Percentiles rank a stretch among this genome's conserved stretches.
Conservation (phyloP, 805 yeast genomes). For the Gaillardinia entomophila region DNA sequence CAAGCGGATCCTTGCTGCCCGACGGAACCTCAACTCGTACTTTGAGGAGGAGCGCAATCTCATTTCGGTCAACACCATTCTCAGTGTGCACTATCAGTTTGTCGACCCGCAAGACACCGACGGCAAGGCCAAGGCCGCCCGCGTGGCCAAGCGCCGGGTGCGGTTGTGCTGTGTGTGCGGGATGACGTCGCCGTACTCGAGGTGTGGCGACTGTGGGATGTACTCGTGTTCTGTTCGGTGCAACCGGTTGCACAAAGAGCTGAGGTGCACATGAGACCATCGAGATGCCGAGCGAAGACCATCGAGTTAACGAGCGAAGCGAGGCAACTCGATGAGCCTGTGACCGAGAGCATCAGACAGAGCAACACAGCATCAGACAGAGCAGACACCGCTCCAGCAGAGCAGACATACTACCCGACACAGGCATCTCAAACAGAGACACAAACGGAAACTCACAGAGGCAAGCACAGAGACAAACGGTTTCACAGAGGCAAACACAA, state of each 20-base stretch:
- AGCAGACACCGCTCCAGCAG: too few relatives aligned
- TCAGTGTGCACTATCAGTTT: slow-evolving; percentile 35
- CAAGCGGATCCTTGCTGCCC: slow-evolving; percentile 35
- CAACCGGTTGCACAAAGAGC: slow-evolving; percentile 33
- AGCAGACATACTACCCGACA: too few relatives aligned
- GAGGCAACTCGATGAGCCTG: too few relatives aligned
- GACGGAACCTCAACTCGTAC: slow-evolving; percentile 37
- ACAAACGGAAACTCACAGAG: too few relatives aligned
- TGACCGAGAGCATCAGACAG: too few relatives aligned
- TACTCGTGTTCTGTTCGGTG: slow-evolving; percentile 37
- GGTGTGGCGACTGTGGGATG: slow-evolving; percentile 36
- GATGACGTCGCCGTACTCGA: slow-evolving; percentile 25
- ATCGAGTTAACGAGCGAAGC: too few relatives aligned
- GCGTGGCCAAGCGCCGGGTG: slow-evolving; percentile 24
- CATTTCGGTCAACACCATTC: slow-evolving; percentile 37
- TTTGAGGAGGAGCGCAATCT: slow-evolving; percentile 42
- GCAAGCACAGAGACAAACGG: too few relatives aligned
- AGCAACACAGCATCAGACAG: too few relatives aligned
- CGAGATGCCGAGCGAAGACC: too few relatives aligned
- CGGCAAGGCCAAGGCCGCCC: slow-evolving; percentile 5
- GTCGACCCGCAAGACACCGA: slow-evolving; percentile 26
- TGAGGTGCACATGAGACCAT: slow-evolving; percentile 26
- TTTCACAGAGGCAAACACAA: too few relatives aligned
- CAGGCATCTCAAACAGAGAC: too few relatives aligned
- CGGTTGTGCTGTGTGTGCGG: slow-evolving; percentile 40